Evolutionary conservation across 2,329 filamentous ascomycete genomes (phyloP).

Genomic region (Fusarium mexicanum): DNA sequence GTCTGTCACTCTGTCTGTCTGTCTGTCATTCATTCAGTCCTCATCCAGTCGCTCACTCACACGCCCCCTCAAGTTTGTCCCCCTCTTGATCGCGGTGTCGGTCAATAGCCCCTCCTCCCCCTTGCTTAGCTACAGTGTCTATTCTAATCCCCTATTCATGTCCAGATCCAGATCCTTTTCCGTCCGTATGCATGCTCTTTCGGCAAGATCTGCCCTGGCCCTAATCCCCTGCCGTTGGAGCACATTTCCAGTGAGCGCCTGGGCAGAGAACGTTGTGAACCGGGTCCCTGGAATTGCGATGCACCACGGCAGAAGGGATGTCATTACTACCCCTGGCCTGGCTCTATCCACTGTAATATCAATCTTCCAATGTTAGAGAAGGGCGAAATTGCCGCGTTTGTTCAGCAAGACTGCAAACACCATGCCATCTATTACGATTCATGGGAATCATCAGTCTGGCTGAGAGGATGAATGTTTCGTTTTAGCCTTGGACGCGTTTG

Average conservation of each 20-base stretch:
- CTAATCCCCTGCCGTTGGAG: conserved; percentile 11
- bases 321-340: background rate
- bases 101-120: background rate
- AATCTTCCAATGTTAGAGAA: background rate
- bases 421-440: background rate
- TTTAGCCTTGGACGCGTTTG: background rate
- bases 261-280: conserved; percentile 1
- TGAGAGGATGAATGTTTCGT: background rate
- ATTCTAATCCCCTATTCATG: background rate
- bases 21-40: background rate
- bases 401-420: background rate
- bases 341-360: background rate
- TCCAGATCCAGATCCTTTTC: background rate
- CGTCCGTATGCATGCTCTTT: background rate
- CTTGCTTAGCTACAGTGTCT: background rate
- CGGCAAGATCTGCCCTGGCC: conserved; percentile 18
- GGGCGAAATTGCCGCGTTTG: background rate
- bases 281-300: conserved; percentile 29
- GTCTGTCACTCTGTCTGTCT: too few relatives aligned
- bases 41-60: background rate
- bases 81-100: background rate
- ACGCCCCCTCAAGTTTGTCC: conserved; percentile 1
- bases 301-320: background rate
- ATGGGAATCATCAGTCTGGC: background rate
- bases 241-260: background rate